Base-by-base conservation (phyloP, 2,329 filamentous ascomycete species). In the Aspergillus texensis region DNA sequence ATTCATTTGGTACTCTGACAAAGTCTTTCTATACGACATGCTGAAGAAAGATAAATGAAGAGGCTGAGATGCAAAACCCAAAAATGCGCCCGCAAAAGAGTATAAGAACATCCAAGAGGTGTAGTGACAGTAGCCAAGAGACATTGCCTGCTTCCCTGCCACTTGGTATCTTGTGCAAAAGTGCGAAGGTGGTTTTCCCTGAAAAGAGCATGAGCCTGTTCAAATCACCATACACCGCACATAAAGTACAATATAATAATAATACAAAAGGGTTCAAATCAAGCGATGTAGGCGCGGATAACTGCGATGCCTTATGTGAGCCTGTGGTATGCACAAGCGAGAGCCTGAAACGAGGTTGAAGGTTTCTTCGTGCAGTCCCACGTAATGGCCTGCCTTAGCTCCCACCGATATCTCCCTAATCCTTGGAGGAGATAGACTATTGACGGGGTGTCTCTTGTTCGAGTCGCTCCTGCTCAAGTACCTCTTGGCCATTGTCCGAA, bases 401-500 rank as follows among this genome's bases (percentile, higher is more conserved):
- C 9, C 52, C 32, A 55, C 16, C 12, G n/a, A 36, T 39, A 48
- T 34, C 46, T 34, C 36, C 46, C 12, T 10, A 14, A 12, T 19
- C 16, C 12, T 36, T 39, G 46, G 32, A 32, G 26, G n/a, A 28
- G 12, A 16, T 59, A 58, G 57, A 61, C 62, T 68, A 70, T 67
- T 65, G 60, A 41, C 60, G 63, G 48, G 63, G 19, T 30, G 60
- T 52, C n/a, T 65, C 57, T 41, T 65, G 46, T 24, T 71, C 68
- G 21, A 67, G 56, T 54, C 62, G 66, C 62, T 74, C 69, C 57
- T 68, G 67, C 39, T 72, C 70, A 12, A 72, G 62, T 41, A 75
- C 71, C 64, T 80, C 78, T 46, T 68, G 70, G 4, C 70, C 70
- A 57, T 79, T 79, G 60, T 75, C 74, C 41, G 73, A 69, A n/a